phyloP scores from a whole-genome alignment of 805 yeast genomes.

The Kuraishia piskuri region DNA sequence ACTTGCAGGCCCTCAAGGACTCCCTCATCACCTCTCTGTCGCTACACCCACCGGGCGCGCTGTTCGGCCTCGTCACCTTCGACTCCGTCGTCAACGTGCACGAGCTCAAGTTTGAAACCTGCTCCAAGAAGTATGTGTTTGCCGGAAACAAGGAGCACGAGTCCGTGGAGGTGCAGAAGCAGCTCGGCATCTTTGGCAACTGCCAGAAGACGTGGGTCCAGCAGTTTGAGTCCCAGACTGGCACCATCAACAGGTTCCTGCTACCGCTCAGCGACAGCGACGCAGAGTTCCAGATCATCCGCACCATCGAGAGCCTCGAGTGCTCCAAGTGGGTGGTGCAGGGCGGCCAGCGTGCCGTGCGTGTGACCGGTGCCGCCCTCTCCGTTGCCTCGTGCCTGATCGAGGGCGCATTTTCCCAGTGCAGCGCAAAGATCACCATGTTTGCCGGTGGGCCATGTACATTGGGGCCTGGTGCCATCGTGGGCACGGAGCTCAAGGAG shows the following conservation, averaged over 20 bases:
- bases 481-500: conserved; percentile 83
- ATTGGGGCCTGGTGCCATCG: conserved; percentile 89
- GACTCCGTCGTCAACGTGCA: conserved; percentile 90
- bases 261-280: conserved; percentile 24
- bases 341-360: conserved; percentile 72
- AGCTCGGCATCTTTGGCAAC: conserved; percentile 25
- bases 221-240: conserved; percentile 28
- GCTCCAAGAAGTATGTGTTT: conserved; percentile 73
- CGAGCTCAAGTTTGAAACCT: conserved; percentile 61
- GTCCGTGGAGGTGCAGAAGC: conserved; percentile 25
- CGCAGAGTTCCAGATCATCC: conserved; percentile 78
- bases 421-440: conserved; percentile 82
- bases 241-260: conserved; percentile 31
- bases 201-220: conserved; percentile 26
- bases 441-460: conserved; percentile 96
- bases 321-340: conserved; percentile 69
- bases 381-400: conserved; percentile 75
- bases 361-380: conserved; percentile 92
- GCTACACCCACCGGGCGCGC: conserved; percentile 81
- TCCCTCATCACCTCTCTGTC: conserved; percentile 67
- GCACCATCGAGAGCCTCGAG: conserved; percentile 67
- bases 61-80: conserved; percentile 79
- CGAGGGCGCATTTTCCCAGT: conserved; percentile 75
- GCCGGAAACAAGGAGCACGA: conserved; percentile 82
- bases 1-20: conserved; percentile 75